A percentile compares a stretch with the other conserved stretches of the same genome.
Evolutionary conservation across 495 filamentous ascomycete species (phyloP).

Genomic region (Neurospora sublineolata): DNA sequence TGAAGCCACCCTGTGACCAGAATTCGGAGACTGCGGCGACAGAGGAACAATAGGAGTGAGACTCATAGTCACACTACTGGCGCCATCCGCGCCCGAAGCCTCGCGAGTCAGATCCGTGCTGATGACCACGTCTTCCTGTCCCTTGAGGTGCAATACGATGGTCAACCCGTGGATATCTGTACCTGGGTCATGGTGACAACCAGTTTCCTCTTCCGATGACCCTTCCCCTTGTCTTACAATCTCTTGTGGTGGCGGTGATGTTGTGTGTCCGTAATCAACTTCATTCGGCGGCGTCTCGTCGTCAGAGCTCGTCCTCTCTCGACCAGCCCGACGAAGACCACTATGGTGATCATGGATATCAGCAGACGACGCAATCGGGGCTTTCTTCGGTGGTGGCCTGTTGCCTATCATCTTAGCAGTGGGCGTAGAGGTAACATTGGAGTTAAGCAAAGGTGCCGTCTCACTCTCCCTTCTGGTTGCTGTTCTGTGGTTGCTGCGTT

Average conservation of each 20-base stretch:
- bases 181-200: background rate
- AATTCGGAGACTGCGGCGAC: background rate
- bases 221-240: background rate
- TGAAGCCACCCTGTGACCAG: background rate
- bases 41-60: background rate
- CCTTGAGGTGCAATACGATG: slow-evolving; percentile 32
- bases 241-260: background rate
- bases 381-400: background rate
- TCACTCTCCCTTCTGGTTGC: background rate
- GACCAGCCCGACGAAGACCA: background rate
- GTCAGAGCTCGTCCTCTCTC: background rate
- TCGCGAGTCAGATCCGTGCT: slow-evolving; percentile 27
- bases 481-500: background rate
- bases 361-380: background rate
- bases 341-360: background rate
- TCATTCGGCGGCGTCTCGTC: background rate
- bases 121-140: slow-evolving; percentile 36
- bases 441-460: background rate
- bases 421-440: background rate
- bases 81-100: background rate
- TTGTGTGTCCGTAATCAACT: background rate
- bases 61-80: background rate
- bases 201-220: background rate
- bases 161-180: slow-evolving; percentile 31
- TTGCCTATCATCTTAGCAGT: background rate